Evolutionary conservation across 176 grass and related monocot species (phyloP), one percentile per base, ranked within the genome.

Genomic region (Oryza australiensis): DNA sequence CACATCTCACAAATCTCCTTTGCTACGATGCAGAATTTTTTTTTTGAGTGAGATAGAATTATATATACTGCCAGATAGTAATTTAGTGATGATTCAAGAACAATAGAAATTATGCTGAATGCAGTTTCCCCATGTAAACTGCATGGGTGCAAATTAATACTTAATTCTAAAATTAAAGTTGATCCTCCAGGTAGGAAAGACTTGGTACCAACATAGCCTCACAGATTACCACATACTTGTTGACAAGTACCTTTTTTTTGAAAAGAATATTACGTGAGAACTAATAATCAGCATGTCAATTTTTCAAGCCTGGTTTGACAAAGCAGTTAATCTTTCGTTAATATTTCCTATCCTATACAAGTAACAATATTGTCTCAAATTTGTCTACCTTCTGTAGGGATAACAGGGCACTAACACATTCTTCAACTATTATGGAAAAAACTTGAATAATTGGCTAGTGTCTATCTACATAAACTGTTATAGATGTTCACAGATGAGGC

Each of bases 371-470:
- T 42, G 24, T 42, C 34, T 46, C 77, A 60, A 60, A 60, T 43
- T 59, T 64, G 34, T 16, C 77, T 70, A 57, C 22, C 18, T 81
- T 79, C 7, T 64, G 26, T 81, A 35, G 32, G 65, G 62, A 73
- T 24, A 12, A 18, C 46, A 62, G n/a, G 48, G 4, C 73, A 78
- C 13, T 75, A 38, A 75, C 24, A 51, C 32, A 41, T 66, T 66
- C 27, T 37, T 76, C 30, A 51, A 7, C 37, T 77, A 20, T 20
- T 60, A 6, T 42, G 27, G 24, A 35, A 33, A 71, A 66, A 72
- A 77, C 43, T 68, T 43, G 45, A 68, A 66, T 77, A 89, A 67
- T 63, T 88, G 69, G 43, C 55, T 45, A 76, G 26, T 64, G 82
- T 76, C 29, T 55, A 85, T 76, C 29, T 77, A 72, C 68, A 86